Base-by-base conservation (phyloP, 1,284 basidiomycete genomes). In the Rhodotorula mucilaginosa region DNA sequence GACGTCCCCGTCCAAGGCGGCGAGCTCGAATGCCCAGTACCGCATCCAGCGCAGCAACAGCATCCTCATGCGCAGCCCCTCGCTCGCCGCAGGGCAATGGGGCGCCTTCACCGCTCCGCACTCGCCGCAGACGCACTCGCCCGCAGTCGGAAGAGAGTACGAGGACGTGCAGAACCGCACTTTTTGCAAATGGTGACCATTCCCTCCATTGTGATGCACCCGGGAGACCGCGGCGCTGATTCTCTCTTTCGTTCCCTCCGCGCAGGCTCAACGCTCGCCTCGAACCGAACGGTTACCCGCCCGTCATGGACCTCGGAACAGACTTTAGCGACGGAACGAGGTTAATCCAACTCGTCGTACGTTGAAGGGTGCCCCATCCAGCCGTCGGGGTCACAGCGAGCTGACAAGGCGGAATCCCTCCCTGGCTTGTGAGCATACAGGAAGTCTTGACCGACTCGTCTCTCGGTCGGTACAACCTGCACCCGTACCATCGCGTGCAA, bases 321-420 rank as follows among this genome's bases (percentile, higher is more conserved):
- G 96, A 98, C 84, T 88, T 99, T 63, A 93, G 91, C 7, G 93
- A 97, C 83, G 96, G 96, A 59, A 94, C 97, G 48, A 89, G 91
- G 76, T 85, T 99, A 58, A 96, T 98, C 73, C 93, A 86, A 77
- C 85, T 94, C 51, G 92, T 94, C 89, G 92, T 92, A 65, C 46
- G 76, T 39, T 18, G 19, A 2, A 21, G 0, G 2, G 26, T 10
- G n/a, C 2, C 26, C 26, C 12, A 46, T n/a, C 51, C 59, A 62
- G 31, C 31, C 61, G 79, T 76, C 46, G 16, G 23, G 46, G 48
- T 26, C 16, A 29, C 21, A 34, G 29, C 47, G 31, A 39, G 34
- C 52, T 39, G 26, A 34, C 18, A 5, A 21, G 12, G 5, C 39
- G 29, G 13, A 34, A n/a, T 23, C 18, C 18, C 18, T 49, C 6